Evolutionary conservation across 805 yeast genomes (phyloP), one percentile per base, ranked within the genome.

Genomic region (Ogataea naganishii): DNA sequence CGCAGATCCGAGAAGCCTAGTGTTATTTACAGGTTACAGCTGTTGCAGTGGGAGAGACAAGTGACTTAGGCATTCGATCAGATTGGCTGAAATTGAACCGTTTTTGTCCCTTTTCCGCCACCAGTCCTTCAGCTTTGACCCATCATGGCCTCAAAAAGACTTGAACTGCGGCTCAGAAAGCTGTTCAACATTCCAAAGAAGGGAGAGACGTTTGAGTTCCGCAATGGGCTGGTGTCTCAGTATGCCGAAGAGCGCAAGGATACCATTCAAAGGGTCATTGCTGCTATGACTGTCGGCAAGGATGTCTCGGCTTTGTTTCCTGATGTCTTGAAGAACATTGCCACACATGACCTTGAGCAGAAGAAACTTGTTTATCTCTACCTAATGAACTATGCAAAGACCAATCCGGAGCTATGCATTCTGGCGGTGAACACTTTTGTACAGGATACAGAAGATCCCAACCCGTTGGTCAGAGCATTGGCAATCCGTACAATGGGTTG

Each of bases 401-500:
- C 89, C 2, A 88, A 92, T 51, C 98, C 99, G 1, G 98, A 92
- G 59, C 67, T 92, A 33, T 85, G 95, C 51, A 88, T 92, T 41
- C 64, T 92, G 44, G 99, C 96, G 2, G 97, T 92, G 30, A 92
- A 92, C 58, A 92, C 98, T 2, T 92, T 92, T 66, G 95, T 92
- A 16, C 72, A 70, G 53, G 99, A 92, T 58, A 76, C 95, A 2
- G 95, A 84, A 51, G 97, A 92, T 53, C 94, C 96, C 29, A 92
- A 92, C 49, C 99, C 99, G 1, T 67, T 94, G 44, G 88, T 92
- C 16, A 69, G 97, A 32, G 95, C 97, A 1, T 71, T 92, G 58
- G 97, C 99, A 1, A 88, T 92, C 36, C 73, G 98, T 49, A 92
- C 99, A 9, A 92, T 92, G 99, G 97, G 98, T 1, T 89, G 96